A percentile compares a stretch with the other conserved stretches of the same genome.
Conservation (phyloP, 306 rosid species). For the Sicyos edulis region DNA sequence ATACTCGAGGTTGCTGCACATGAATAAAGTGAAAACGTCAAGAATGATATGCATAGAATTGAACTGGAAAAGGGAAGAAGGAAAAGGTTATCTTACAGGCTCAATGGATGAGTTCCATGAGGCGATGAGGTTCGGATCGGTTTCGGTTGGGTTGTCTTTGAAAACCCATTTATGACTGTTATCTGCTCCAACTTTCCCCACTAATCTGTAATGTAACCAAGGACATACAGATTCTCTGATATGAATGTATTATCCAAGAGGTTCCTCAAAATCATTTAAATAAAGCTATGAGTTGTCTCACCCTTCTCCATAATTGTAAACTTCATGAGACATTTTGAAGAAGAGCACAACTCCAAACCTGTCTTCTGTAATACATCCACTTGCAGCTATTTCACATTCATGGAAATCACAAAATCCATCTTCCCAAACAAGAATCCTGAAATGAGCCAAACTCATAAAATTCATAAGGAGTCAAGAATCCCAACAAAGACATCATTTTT, state of each 20-base stretch:
- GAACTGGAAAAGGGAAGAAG: background rate
- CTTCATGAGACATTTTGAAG: slow-evolving; percentile 98
- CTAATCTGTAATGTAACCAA: slow-evolving; percentile 49
- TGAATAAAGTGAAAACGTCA: slow-evolving; percentile 6
- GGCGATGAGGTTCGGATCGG: slow-evolving; percentile 52
- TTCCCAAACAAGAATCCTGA: slow-evolving; percentile 95
- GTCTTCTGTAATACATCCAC: slow-evolving; percentile 38
- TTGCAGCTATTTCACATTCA: slow-evolving; percentile 61
- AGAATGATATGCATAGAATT: background rate
- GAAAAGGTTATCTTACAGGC: slow-evolving; percentile 35
- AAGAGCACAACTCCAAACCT: slow-evolving; percentile 77
- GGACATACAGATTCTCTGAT: slow-evolving; percentile 14
- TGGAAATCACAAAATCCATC: slow-evolving; percentile 85
- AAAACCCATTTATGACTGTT: slow-evolving; percentile 83
- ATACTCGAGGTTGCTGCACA: slow-evolving; percentile 73
- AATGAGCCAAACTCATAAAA: background rate
- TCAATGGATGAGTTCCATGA: slow-evolving; percentile 74
- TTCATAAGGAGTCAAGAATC: background rate
- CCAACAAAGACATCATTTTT: slow-evolving; percentile 19
- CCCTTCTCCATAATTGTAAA: slow-evolving; percentile 93
- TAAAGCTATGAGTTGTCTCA: slow-evolving; percentile 30
- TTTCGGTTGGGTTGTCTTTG: slow-evolving; percentile 48
- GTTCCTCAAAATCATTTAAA: background rate
- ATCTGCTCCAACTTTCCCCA: slow-evolving; percentile 83
- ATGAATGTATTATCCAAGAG: slow-evolving; percentile 11